Evolutionary conservation across 352 stramenopile genomes (phyloP).

Genomic region (Phytophthora ramorum): DNA sequence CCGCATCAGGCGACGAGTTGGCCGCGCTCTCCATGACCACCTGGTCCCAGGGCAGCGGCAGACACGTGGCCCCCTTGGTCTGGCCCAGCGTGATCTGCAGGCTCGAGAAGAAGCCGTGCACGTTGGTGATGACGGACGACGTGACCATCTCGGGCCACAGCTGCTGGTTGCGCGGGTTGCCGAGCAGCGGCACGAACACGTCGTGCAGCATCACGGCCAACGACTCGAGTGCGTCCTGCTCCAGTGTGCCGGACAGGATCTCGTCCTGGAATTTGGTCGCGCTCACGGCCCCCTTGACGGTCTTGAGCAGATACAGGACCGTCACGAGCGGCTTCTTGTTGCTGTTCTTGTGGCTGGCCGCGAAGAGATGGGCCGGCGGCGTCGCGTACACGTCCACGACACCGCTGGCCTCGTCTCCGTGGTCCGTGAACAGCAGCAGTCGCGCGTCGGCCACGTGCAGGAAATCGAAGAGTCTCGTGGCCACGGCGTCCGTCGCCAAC

Average conservation of each 20-base stretch:
- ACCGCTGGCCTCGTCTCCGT: slow-evolving; percentile 60
- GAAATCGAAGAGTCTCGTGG: slow-evolving; percentile 74
- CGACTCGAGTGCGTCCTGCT: slow-evolving; percentile 78
- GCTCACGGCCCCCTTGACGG: slow-evolving; percentile 67
- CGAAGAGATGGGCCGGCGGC: slow-evolving; percentile 62
- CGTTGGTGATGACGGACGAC: slow-evolving; percentile 76
- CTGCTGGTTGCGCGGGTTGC: slow-evolving; percentile 81
- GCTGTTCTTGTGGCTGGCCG: slow-evolving; percentile 13
- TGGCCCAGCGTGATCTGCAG: slow-evolving; percentile 91
- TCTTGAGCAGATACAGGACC: slow-evolving; percentile 83
- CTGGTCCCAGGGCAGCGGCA: slow-evolving; percentile 87
- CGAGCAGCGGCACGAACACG: slow-evolving; percentile 78
- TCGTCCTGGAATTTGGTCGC: slow-evolving; percentile 70
- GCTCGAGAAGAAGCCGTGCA: slow-evolving; percentile 83
- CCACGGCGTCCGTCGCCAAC: slow-evolving; percentile 70
- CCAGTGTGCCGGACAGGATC: slow-evolving; percentile 76
- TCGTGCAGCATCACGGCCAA: slow-evolving; percentile 76
- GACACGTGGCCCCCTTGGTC: slow-evolving; percentile 80
- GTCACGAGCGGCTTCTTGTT: slow-evolving; percentile 40
- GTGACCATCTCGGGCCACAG: slow-evolving; percentile 86
- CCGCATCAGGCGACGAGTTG: slow-evolving; percentile 22
- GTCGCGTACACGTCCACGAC: slow-evolving; percentile 67
- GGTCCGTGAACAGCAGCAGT: slow-evolving; percentile 77
- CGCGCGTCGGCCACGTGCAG: slow-evolving; percentile 65
- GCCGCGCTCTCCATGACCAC: slow-evolving; percentile 59